Evolutionary conservation across 352 stramenopile genomes (phyloP), one percentile per base, ranked within the genome.

Genomic region (Globisporangium alternatum): DNA sequence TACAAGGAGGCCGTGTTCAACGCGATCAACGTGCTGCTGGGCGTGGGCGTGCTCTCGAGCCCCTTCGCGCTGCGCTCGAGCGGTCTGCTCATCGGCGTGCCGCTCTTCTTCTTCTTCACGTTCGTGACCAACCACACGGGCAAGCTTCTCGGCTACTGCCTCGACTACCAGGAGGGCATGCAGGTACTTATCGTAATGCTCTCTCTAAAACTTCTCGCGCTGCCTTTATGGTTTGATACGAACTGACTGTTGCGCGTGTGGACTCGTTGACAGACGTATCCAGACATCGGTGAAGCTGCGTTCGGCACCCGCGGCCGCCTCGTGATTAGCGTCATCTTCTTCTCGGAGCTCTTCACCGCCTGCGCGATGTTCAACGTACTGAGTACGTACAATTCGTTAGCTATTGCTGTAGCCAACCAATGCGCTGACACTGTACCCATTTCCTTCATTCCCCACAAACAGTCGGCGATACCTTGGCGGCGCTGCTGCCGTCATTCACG

Each of bases 51-150:
- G 60, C 80, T 96, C 52, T 91, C 88, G 55, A 89, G 86, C 53
- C 88, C 88, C 33, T 96, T 93, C 64, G 86, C 86, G 15, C 56
- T 96, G 72, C 84, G 86, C 28, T 91, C 79, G 22, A 91, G 81
- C 22, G 88, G 88, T 8, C 81, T 86, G 71, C 62, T 89, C 33
- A 71, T 93, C n/a, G 86, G 86, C 21, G 64, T 74, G 2, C 78
- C 78, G 55, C 80, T 96, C 31, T 91, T 96, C 47, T 66, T 93
- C 57, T 93, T 94, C 71, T 90, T 96, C 56, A 85, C 79, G 51
- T 49, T 90, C n/a, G 77, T 92, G 60, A 94, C 88, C 21, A 96
- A 94, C 70, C 79, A 94, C 72, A 95, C 88, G 21, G 88, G 74
- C 65, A 94, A 94, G 60, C 67, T 96, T 15, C 71, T 96, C 21